Percentiles rank a stretch among this genome's conserved stretches.
phyloP scores from a whole-genome alignment of 2,329 filamentous ascomycete species.

The Colletotrichum phormii region DNA sequence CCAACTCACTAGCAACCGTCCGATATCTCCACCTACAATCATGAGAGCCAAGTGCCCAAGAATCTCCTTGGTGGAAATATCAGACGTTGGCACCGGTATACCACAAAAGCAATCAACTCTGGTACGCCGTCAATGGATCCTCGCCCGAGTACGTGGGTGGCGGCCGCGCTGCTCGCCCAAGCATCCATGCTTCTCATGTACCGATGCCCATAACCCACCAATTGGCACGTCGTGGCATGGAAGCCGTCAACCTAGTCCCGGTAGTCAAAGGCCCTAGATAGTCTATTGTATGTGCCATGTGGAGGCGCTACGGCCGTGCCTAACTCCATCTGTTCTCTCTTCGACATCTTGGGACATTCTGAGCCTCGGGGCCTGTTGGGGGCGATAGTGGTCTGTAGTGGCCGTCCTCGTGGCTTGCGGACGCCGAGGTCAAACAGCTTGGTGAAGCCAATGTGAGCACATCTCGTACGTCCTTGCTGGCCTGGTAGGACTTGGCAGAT shows the following conservation, averaged over 20 bases:
- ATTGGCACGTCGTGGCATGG: not conserved
- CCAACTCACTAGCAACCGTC: not conserved
- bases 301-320: not conserved
- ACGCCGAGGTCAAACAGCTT: not conserved
- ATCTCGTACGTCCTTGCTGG: not conserved
- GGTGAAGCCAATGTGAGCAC: not conserved
- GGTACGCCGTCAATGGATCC: not conserved
- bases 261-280: not conserved
- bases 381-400: not conserved
- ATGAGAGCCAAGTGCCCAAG: not conserved
- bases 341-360: not conserved
- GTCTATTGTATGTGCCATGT: not conserved
- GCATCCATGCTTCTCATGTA: slow-evolving; percentile 12
- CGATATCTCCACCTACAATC: not conserved
- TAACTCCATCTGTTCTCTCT: not conserved
- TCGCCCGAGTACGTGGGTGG: slow-evolving; percentile 7
- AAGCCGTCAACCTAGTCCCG: slow-evolving; percentile 4
- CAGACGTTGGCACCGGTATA: not conserved
- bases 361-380: not conserved
- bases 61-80: slow-evolving; percentile 37
- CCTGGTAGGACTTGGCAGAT: slow-evolving; percentile 19
- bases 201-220: slow-evolving; percentile 12
- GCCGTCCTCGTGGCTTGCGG: slow-evolving; percentile 5
- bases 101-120: not conserved
- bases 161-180: not conserved